Percentiles rank a stretch among this genome's conserved stretches.
Evolutionary conservation across 108 stramenopile species (phyloP).

Genomic region (Cyclostephanos invisitatus): DNA sequence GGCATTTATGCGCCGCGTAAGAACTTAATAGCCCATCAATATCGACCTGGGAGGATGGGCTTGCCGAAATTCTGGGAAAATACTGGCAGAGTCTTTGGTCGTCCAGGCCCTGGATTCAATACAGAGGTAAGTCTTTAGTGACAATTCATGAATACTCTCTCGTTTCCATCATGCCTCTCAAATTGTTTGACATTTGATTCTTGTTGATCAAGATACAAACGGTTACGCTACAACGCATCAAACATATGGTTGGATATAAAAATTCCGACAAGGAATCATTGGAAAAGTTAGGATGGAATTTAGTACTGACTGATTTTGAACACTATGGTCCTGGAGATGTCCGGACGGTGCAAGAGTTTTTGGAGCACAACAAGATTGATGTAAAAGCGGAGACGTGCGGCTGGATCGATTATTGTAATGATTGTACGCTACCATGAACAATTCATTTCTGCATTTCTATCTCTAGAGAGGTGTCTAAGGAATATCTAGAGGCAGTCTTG

Average conservation of each 20-base stretch:
- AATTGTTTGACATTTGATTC: background rate
- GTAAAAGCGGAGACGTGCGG: constrained; percentile 44
- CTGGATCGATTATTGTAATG: constrained; percentile 65
- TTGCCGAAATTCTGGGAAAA: constrained; percentile 96
- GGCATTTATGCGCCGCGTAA: constrained; percentile 90
- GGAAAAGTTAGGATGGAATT: constrained; percentile 25
- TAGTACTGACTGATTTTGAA: constrained; percentile 55
- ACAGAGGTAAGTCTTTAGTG: constrained; percentile 16
- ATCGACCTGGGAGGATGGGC: constrained; percentile 79
- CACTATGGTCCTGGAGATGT: constrained; percentile 62
- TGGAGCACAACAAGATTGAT: constrained; percentile 65
- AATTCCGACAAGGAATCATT: constrained; percentile 45
- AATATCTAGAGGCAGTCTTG: too few species aligned
- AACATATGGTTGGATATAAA: constrained; percentile 75
- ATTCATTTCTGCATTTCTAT: constrained; percentile 37
- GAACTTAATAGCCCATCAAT: constrained; percentile 89
- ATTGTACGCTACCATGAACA: constrained; percentile 49
- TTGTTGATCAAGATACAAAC: constrained; percentile 15
- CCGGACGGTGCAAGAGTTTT: constrained; percentile 58
- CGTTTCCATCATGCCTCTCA: background rate
- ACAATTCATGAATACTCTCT: background rate
- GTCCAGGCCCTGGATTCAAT: constrained; percentile 56
- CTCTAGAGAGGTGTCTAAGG: too few species aligned
- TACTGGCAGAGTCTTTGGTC: constrained; percentile 69
- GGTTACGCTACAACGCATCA: constrained; percentile 66